Base-by-base conservation (phyloP, 1,139 yeast genomes). In the Trichomonascaceae sp. region DNA sequence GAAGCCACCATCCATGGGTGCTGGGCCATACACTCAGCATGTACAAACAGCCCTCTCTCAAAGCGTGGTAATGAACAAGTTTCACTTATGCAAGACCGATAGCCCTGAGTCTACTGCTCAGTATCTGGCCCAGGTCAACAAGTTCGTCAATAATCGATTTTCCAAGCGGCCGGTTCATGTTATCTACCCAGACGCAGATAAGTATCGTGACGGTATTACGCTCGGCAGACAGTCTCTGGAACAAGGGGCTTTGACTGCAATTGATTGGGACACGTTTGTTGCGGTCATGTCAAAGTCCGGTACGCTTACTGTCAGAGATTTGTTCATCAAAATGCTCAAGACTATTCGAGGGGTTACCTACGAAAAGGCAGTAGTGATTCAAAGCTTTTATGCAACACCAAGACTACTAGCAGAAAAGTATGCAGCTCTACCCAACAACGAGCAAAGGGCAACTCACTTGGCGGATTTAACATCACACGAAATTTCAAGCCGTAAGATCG, bases 351-450 rank as follows among this genome's bases (percentile, higher is more conserved):
- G 98, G 0, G 65, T 89, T 1, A 74, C 94, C 0, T 59, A 84
- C 29, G 96, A 87, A 42, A 82, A 80, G 51, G 98, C 98, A 0
- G 52, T 74, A 8, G 72, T 74, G 3, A 74, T 92, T 5, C 97
- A 87, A 53, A 61, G 56, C 31, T 52, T 63, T 29, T 84, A 67
- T 46, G 67, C 69, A 4, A 81, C 93, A 0, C 93, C 94, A 0
- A 56, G 59, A 26, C 49, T 45, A 16, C 59, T 84, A 1, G 40
- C 61, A 22, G 46, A 48, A 13, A 69, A 71, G 1, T 74, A 66
- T 41, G 42, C 48, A 3, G 40, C 41, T 1, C 54, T 60, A 17
- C 37, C 45, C 2, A 36, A 52, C 3, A 57, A 50, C 23, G 41
- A 51, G 4, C 67, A 60, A 16, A 69, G 67, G 37, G 59, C 62